phyloP scores from a whole-genome alignment of 139 green algal genomes.

The Auxenochlorella pyrenoidosa region DNA sequence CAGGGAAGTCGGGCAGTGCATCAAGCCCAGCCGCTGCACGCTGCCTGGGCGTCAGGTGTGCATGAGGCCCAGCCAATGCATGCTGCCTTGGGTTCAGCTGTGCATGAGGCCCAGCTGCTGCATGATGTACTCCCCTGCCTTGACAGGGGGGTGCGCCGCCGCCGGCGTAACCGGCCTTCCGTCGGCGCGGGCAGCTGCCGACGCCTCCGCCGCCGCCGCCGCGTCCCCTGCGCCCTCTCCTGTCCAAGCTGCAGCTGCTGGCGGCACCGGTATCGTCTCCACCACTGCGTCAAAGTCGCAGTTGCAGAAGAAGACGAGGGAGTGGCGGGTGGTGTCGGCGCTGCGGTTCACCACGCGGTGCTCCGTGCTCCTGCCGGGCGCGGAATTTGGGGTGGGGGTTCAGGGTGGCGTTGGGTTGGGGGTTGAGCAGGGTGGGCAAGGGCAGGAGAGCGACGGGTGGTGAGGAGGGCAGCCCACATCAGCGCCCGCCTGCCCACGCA shows the following conservation, averaged over 20 bases:
- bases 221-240: neutral
- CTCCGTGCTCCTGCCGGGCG: conserved; percentile 21
- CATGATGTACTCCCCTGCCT: conserved; percentile 50
- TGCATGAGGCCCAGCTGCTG: conserved; percentile 49
- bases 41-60: neutral
- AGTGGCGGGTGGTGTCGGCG: conserved; percentile 27
- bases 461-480: too few relatives aligned
- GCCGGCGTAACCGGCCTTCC: neutral
- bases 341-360: conserved; percentile 46
- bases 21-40: too few relatives aligned
- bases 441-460: neutral
- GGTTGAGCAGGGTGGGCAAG: too few relatives aligned
- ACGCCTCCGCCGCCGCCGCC: neutral
- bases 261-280: neutral
- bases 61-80: too few relatives aligned
- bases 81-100: neutral
- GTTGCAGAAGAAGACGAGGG: conserved; percentile 53
- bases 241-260: neutral
- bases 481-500: too few relatives aligned
- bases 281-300: conserved; percentile 43
- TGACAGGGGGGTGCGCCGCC: conserved; percentile 6
- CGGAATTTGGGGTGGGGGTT: neutral
- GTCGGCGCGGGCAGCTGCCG: neutral
- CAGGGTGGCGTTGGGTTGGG: neutral
- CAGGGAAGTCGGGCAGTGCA: too few relatives aligned